phyloP scores from a whole-genome alignment of 2,329 filamentous ascomycete species.

The Colletotrichum caudatum region DNA sequence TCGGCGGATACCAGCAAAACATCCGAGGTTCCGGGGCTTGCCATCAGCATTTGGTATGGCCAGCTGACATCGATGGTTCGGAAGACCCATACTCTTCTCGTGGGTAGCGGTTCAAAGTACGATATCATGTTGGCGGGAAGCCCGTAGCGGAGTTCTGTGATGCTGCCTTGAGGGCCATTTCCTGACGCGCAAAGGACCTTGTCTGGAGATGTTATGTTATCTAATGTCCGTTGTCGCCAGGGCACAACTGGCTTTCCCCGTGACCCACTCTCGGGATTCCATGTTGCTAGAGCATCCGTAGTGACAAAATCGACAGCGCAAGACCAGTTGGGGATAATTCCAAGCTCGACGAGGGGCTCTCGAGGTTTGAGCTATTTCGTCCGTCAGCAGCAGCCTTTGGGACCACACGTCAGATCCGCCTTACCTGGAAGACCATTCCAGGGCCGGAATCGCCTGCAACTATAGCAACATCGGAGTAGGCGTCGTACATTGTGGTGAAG shows the following conservation, averaged over 20 bases:
- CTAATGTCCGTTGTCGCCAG: slow-evolving; percentile 32
- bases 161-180: slow-evolving; percentile 69
- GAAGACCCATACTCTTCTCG: slow-evolving; percentile 68
- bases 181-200: slow-evolving; percentile 76
- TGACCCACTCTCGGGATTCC: slow-evolving; percentile 49
- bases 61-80: slow-evolving; percentile 45
- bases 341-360: slow-evolving; percentile 49
- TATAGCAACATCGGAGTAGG: slow-evolving; percentile 81
- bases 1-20: slow-evolving; percentile 63
- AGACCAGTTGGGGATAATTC: slow-evolving; percentile 73
- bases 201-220: slow-evolving; percentile 51
- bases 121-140: slow-evolving; percentile 75
- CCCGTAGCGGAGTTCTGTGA: slow-evolving; percentile 78
- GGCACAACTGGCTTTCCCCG: slow-evolving; percentile 29
- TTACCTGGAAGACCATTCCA: slow-evolving; percentile 80
- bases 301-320: slow-evolving; percentile 68
- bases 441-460: slow-evolving; percentile 82
- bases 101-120: slow-evolving; percentile 64
- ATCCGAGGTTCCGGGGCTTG: slow-evolving; percentile 62
- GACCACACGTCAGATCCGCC: slow-evolving; percentile 41
- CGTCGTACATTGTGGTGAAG: slow-evolving; percentile 80
- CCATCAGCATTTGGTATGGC: slow-evolving; percentile 59
- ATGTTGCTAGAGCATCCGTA: slow-evolving; percentile 53
- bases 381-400: not conserved
- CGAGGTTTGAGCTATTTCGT: slow-evolving; percentile 38